Evolutionary conservation across 306 rosid genomes (phyloP).

Genomic region (Pachyrhizus erosus): DNA sequence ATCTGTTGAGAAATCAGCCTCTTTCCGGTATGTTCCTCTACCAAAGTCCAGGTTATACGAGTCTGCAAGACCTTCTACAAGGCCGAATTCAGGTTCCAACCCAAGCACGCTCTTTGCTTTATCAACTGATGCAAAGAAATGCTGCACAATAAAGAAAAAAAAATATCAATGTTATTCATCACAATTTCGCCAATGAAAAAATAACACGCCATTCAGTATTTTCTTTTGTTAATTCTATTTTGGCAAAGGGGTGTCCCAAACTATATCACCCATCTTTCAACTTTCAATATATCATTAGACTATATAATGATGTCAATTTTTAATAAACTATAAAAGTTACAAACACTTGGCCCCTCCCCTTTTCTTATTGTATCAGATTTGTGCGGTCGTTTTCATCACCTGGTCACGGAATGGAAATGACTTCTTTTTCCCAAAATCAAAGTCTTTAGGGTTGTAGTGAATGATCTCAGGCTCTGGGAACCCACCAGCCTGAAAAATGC

Average conservation of each 20-base stretch:
- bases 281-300: neutral
- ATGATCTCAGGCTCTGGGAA: slow-evolving; percentile 95
- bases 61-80: slow-evolving; percentile 90
- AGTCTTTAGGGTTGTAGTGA: slow-evolving; percentile 93
- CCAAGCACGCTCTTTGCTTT: slow-evolving; percentile 90
- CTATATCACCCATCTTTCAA: neutral
- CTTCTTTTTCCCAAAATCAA: slow-evolving; percentile 93
- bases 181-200: too few relatives aligned
- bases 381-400: slow-evolving; percentile 48
- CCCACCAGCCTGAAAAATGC: slow-evolving; percentile 74
- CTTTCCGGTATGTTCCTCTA: slow-evolving; percentile 89
- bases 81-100: slow-evolving; percentile 70
- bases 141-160: slow-evolving; percentile 56
- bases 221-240: too few relatives aligned
- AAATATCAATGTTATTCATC: slow-evolving; percentile 1
- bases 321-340: neutral
- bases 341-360: neutral
- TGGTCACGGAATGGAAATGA: slow-evolving; percentile 96
- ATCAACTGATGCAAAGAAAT: slow-evolving; percentile 91
- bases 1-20: slow-evolving; percentile 89
- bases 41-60: slow-evolving; percentile 93
- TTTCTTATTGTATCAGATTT: neutral
- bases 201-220: too few relatives aligned
- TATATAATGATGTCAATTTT: neutral
- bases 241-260: neutral